Evolutionary conservation across 2,329 filamentous ascomycete species (phyloP), one percentile per base, ranked within the genome.

Genomic region (Colletotrichum tofieldiae): DNA sequence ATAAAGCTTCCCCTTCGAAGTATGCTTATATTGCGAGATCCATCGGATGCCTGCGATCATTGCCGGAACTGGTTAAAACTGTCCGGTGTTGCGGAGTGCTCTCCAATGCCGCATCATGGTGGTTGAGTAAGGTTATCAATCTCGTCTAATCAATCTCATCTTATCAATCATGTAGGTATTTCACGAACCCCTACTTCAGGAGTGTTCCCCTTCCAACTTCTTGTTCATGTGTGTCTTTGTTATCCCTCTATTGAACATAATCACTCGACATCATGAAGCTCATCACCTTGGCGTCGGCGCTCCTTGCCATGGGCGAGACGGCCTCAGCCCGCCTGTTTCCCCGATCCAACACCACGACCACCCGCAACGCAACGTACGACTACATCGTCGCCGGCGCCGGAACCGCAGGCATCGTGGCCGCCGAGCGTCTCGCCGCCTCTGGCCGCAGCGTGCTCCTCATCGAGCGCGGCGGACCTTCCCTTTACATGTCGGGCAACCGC

Each of bases 381-480:
- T 70, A 73, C 65, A 76, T 76, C 32, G 68, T 75, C 26, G 67
- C 68, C 3, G 75, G 74, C 16, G 72, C 61, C 26, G 69, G 76
- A 7, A 75, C 74, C 32, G 71, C 73, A 11, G 73, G 71, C n/a
- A 67, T 74, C 23, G 67, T 73, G 3, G 52, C 66, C 18, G 73
- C 71, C 12, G 66, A 73, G 26, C 72, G 73, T 11, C 67, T 70
- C 37, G 65, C 67, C 32, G 71, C 72, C n/a, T 73, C 74, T 26
- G 75, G 75, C 0, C 71, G 66, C 47, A 73, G 68, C 14, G 71
- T 76, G 0, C 73, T 73, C n/a, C 59, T 76, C 1, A 26, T 72
- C 32, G 74, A 72, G 56, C 67, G 67, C 8, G 70, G 70, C 20
- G 67, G 63, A 14, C 56, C 65, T 5, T 71, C 74, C 14, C 62